Percentiles rank a stretch among this genome's conserved stretches.
These are phyloP conservation scores for Chloranthus sessilifolius DNA, from an alignment of 164 flowering plant genomes.

Conservation along the genomic window DNA sequence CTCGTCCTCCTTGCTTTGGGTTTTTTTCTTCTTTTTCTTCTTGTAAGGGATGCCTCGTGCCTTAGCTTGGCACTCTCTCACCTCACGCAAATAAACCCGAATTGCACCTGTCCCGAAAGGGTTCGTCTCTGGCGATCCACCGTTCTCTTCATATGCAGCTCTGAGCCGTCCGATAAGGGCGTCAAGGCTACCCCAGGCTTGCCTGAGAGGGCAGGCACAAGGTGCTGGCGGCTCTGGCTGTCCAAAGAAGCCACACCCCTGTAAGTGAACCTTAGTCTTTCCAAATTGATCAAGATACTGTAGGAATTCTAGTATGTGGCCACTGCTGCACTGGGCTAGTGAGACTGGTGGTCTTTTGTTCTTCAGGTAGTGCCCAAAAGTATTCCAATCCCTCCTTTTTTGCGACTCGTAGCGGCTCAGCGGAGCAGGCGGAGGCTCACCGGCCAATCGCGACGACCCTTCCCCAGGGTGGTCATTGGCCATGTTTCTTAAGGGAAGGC, in stretches of 20 bases:
- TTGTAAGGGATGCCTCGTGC: slow-evolving; percentile 40
- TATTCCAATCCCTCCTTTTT: slow-evolving; percentile 42
- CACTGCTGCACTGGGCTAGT: slow-evolving; percentile 29
- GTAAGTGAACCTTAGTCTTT: slow-evolving; percentile 39
- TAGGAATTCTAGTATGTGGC: slow-evolving; percentile 36
- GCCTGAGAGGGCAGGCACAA: slow-evolving; percentile 40
- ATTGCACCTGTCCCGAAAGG: slow-evolving; percentile 36
- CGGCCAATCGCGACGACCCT: slow-evolving; percentile 18
- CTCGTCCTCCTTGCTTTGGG: slow-evolving; percentile 10
- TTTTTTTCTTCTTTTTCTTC: slow-evolving; percentile 44
- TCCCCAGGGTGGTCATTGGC: slow-evolving; percentile 9
- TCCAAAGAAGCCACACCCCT: slow-evolving; percentile 36
- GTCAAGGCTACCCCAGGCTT: slow-evolving; percentile 49
- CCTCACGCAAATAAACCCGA: slow-evolving; percentile 35
- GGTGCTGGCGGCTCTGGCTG: slow-evolving; percentile 51
- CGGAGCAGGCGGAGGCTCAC: slow-evolving; percentile 13
- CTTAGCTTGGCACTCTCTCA: slow-evolving; percentile 40
- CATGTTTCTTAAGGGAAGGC: slow-evolving; percentile 1
- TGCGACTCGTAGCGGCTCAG: slow-evolving; percentile 43
- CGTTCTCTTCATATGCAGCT: slow-evolving; percentile 44
- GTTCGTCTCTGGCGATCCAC: slow-evolving; percentile 35
- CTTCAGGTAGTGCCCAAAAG: slow-evolving; percentile 44
- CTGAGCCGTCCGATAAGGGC: slow-evolving; percentile 37
- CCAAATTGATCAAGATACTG: slow-evolving; percentile 40
- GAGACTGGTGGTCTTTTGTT: slow-evolving; percentile 40